phyloP scores from a whole-genome alignment of 345 rosid species.

The Mercurialis annua region DNA sequence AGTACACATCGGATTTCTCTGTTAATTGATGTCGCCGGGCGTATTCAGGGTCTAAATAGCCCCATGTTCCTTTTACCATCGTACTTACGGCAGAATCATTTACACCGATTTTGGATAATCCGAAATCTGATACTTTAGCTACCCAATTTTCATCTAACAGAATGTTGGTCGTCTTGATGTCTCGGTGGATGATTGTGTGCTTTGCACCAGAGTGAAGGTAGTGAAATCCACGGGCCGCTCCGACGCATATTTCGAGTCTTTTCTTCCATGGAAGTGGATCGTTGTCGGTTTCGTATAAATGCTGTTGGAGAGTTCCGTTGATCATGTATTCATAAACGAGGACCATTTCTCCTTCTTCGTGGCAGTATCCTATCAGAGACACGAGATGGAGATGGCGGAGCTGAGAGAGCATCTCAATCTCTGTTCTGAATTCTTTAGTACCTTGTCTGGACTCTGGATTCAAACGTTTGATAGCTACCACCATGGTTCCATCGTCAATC shows the following conservation, averaged over 20 bases:
- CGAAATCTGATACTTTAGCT: conserved; percentile 58
- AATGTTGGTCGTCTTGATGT: conserved; percentile 48
- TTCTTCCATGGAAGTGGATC: conserved; percentile 34
- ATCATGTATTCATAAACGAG: no score
- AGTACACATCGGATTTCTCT: conserved; percentile 72
- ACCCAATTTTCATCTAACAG: conserved; percentile 44
- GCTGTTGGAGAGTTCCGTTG: no score
- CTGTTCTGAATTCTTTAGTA: no score
- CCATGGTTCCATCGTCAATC: no score
- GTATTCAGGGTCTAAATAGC: conserved; percentile 62
- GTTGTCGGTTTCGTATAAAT: conserved; percentile 22
- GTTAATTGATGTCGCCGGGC: conserved; percentile 56
- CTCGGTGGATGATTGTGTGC: conserved; percentile 44
- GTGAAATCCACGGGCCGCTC: conserved; percentile 39
- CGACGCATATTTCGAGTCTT: conserved; percentile 39
- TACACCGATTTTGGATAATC: conserved; percentile 33
- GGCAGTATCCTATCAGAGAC: no score
- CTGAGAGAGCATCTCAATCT: no score
- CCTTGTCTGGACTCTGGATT: no score
- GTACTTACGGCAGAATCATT: conserved; percentile 41
- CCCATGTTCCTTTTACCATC: conserved; percentile 42
- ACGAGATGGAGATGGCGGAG: no score
- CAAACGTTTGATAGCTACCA: no score
- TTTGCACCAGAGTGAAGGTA: conserved; percentile 30
- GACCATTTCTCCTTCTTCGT: no score